A percentile compares a stretch with the other conserved stretches of the same genome.
phyloP scores from a whole-genome alignment of 2,329 filamentous ascomycete genomes.

The Colletotrichum sp. region DNA sequence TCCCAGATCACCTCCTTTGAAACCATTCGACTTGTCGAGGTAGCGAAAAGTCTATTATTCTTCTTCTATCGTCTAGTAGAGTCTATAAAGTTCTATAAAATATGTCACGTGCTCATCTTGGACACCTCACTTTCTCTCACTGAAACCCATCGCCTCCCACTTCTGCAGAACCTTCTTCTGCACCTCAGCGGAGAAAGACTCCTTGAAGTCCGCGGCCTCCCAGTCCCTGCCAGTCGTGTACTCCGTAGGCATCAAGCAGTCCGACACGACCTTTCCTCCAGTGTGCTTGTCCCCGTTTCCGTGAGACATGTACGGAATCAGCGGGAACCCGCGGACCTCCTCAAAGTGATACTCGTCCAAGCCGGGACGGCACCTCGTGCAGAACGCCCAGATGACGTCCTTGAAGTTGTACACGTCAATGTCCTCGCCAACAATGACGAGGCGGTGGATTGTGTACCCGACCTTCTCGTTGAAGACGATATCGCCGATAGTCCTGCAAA shows the following conservation, averaged over 20 bases:
- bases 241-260: conserved; percentile 46
- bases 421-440: conserved; percentile 53
- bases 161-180: conserved; percentile 35
- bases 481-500: conserved; percentile 45
- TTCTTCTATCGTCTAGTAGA: not conserved
- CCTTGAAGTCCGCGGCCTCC: conserved; percentile 34
- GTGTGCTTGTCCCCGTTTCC: conserved; percentile 27
- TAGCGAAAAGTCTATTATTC: too few relatives aligned
- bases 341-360: conserved; percentile 49
- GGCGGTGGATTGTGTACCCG: conserved; percentile 45
- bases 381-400: conserved; percentile 54
- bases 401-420: conserved; percentile 50
- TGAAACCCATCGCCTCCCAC: not conserved
- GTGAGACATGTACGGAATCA: conserved; percentile 52
- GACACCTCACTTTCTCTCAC: not conserved
- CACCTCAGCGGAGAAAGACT: conserved; percentile 41
- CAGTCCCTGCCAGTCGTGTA: conserved; percentile 41
- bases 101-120: accelerated
- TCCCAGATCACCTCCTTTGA: too few relatives aligned
- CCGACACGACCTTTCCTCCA: conserved; percentile 51
- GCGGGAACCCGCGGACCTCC: conserved; percentile 45
- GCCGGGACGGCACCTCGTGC: conserved; percentile 49
- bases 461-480: conserved; percentile 47
- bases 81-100: not conserved
- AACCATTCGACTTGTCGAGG: too few relatives aligned